phyloP scores from a whole-genome alignment of 345 rosid genomes.

The Hirschfeldia incana region DNA sequence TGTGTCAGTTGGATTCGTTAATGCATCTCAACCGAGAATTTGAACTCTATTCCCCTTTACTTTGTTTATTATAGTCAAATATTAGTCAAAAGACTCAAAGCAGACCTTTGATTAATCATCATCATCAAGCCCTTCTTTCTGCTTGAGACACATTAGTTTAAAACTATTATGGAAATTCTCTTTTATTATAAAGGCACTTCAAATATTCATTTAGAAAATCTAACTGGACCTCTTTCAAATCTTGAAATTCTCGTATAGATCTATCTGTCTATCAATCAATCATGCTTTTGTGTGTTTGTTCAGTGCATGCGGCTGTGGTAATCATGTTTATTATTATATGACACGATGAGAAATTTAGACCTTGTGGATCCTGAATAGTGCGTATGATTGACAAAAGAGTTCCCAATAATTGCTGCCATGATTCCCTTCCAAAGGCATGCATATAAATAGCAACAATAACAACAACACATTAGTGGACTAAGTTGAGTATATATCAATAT shows the following conservation, averaged over 20 bases:
- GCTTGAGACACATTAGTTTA: background rate
- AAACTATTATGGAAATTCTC: background rate
- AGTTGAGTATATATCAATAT: slow-evolving; percentile 1
- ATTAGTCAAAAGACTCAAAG: background rate
- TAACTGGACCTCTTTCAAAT: slow-evolving; percentile 1
- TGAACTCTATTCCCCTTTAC: background rate
- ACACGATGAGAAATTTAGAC: slow-evolving; percentile 24
- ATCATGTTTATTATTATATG: slow-evolving; percentile 17
- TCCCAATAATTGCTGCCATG: slow-evolving; percentile 30
- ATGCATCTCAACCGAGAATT: slow-evolving; percentile 22
- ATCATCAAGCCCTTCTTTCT: slow-evolving; percentile 3
- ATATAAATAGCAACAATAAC: slow-evolving; percentile 24
- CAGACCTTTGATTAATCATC: slow-evolving; percentile 2
- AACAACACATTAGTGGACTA: slow-evolving; percentile 21
- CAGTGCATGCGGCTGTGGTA: slow-evolving; percentile 33
- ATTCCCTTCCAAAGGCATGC: slow-evolving; percentile 33
- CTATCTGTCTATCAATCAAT: slow-evolving; percentile 14
- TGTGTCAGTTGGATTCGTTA: slow-evolving; percentile 31
- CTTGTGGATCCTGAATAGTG: slow-evolving; percentile 31
- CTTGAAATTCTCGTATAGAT: slow-evolving; percentile 17
- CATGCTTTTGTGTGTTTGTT: slow-evolving; percentile 2
- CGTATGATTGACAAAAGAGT: slow-evolving; percentile 41
- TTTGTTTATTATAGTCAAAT: slow-evolving; percentile 12
- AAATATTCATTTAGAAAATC: slow-evolving; percentile 5
- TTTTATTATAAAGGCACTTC: background rate